These are phyloP conservation scores for Gnaphalium uliginosum DNA, from an alignment of 129 eudicot genomes.

Conservation along the genomic window DNA sequence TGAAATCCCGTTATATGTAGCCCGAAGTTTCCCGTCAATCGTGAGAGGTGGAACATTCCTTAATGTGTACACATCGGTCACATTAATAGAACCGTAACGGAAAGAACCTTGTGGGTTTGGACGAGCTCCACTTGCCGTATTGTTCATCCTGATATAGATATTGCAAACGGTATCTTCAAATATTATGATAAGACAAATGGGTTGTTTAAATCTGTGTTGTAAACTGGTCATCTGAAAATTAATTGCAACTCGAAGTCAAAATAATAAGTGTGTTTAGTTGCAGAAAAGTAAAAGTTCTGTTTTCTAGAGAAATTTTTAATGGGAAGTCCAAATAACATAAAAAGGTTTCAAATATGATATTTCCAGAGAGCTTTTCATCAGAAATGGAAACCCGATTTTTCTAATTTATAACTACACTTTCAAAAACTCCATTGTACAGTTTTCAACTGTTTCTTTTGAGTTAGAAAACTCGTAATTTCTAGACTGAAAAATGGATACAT, in stretches of 20 bases:
- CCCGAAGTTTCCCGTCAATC: conserved; percentile 70
- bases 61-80: conserved; percentile 60
- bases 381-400: too few species aligned
- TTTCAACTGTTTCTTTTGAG: too few species aligned
- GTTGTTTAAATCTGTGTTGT: too few species aligned
- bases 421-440: too few species aligned
- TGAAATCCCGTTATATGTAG: conserved; percentile 82
- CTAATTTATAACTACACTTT: background rate
- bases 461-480: too few species aligned
- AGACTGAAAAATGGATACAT: too few species aligned
- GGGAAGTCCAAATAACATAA: too few species aligned
- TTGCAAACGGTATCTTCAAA: background rate
- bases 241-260: background rate
- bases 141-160: conserved; percentile 61
- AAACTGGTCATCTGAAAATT: background rate
- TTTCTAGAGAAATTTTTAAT: too few species aligned
- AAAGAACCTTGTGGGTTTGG: conserved; percentile 99
- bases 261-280: background rate
- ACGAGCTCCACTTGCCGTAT: conserved; percentile 97
- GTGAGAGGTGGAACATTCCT: conserved; percentile 59
- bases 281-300: too few species aligned
- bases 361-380: too few species aligned
- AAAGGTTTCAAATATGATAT: too few species aligned
- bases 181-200: background rate
- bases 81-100: conserved; percentile 78